Conservation (phyloP, 1,284 basidiomycete species). For the Anthracocystis setariae region DNA sequence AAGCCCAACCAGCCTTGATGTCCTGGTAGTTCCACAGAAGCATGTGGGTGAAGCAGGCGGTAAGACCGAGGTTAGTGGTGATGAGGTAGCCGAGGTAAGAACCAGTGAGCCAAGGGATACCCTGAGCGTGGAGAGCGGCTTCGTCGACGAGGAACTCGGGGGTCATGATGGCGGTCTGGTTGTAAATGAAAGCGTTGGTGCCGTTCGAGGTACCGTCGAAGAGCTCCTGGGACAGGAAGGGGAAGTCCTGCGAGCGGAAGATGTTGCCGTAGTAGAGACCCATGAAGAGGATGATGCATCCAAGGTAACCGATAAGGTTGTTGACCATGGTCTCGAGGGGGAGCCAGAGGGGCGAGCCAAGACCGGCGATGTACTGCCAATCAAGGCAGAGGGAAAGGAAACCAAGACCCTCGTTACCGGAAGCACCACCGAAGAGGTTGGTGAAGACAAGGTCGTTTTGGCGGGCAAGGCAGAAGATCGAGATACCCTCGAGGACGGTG, state of each 20-base stretch:
- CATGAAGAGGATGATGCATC: constrained; percentile 34
- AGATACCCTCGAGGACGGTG: constrained; percentile 62
- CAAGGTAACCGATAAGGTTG: constrained; percentile 22
- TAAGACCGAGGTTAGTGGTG: constrained; percentile 35
- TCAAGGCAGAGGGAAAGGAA: constrained; percentile 40
- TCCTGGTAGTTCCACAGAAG: constrained; percentile 40
- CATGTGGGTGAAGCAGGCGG: constrained; percentile 42
- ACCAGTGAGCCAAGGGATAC: constrained; percentile 27
- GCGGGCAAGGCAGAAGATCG: constrained; percentile 69
- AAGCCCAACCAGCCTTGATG: constrained; percentile 35
- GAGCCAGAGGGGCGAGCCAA: constrained; percentile 33
- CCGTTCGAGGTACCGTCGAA: constrained; percentile 29
- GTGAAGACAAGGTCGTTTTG: constrained; percentile 34
- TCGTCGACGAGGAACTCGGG: constrained; percentile 32
- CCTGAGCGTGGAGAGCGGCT: constrained; percentile 17
- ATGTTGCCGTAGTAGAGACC: constrained; percentile 43
- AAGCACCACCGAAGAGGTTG: constrained; percentile 43
- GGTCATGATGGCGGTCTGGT: constrained; percentile 42
- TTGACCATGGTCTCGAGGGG: constrained; percentile 41
- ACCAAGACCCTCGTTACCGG: constrained; percentile 39
- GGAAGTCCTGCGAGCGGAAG: constrained; percentile 33
- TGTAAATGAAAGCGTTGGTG: constrained; percentile 33
- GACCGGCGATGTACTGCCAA: constrained; percentile 39
- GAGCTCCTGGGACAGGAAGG: constrained; percentile 37
- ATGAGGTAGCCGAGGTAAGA: constrained; percentile 36